Evolutionary conservation across 164 flowering plant genomes (phyloP).

Genomic region (Umbilicus rupestris): DNA sequence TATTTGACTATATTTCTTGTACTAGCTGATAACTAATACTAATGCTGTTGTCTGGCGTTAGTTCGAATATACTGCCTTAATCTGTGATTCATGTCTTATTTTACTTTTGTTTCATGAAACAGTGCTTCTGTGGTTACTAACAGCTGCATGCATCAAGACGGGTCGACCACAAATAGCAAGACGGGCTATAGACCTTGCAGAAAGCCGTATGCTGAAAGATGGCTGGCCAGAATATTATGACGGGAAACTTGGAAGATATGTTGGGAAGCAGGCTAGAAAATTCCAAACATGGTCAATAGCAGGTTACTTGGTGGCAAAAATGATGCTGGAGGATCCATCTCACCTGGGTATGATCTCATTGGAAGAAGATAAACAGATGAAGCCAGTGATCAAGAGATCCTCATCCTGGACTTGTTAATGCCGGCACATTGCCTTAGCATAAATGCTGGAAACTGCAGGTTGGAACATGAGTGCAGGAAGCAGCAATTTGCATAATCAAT

Average conservation of each 20-base stretch:
- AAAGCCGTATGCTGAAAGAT: slow-evolving; percentile 34
- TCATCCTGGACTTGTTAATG: slow-evolving; percentile 38
- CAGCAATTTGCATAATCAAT: neutral
- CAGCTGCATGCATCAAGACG: slow-evolving; percentile 47
- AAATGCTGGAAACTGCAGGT: neutral
- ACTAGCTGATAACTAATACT: too few relatives aligned
- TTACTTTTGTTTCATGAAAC: slow-evolving; percentile 13
- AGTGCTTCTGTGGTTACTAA: slow-evolving; percentile 42
- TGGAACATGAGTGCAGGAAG: neutral
- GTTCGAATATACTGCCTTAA: neutral
- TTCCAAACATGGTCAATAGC: slow-evolving; percentile 52
- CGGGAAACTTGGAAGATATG: slow-evolving; percentile 35
- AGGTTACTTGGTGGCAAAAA: slow-evolving; percentile 47
- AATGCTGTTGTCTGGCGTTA: neutral
- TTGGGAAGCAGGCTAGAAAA: slow-evolving; percentile 48
- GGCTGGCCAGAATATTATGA: slow-evolving; percentile 46
- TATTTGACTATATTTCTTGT: too few relatives aligned
- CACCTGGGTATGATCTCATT: slow-evolving; percentile 48
- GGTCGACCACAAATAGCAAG: slow-evolving; percentile 50
- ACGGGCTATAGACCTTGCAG: slow-evolving; percentile 38
- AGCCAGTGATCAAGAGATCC: slow-evolving; percentile 42
- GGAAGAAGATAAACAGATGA: slow-evolving; percentile 48
- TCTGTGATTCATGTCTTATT: too few relatives aligned
- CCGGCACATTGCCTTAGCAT: neutral
- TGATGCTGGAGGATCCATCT: slow-evolving; percentile 49